Base-by-base conservation (phyloP, 495 filamentous ascomycete genomes). In the Aspergillus panamensis region DNA sequence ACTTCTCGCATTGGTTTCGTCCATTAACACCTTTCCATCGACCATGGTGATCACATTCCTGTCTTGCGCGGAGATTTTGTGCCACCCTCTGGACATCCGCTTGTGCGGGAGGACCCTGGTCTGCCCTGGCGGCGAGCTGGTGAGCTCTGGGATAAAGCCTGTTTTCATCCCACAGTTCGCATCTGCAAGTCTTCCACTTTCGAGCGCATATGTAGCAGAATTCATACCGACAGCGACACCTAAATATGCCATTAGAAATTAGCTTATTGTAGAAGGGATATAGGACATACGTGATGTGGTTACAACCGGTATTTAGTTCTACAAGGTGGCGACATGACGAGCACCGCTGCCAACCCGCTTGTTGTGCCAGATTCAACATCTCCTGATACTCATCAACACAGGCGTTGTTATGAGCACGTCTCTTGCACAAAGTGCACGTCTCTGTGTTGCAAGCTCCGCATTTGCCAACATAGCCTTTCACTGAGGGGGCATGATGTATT, bases 101-200 rank as follows among this genome's bases (percentile, higher is more conserved):
- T 8, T 45, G 30, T 30, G 53, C 30, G 21, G 49, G 44, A 13
- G 49, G 57, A 8, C 47, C 49, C 19, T 45, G 14, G 35, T 13
- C 29, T 31, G 55, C 44, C 14, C 53, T 39, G 17, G 39, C 49
- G 17, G 43, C 52, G 56, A 61, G 40, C 12, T 58, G 32, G 9
- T 55, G 19, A 37, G 68, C 73, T 39, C 70, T 63, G 8, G 53
- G 58, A 10, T 65, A 48, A 4, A 78, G 66, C 25, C 59, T 66
- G 7, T 58, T 29, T 49, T 77, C 75, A 14, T 75, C 51, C 71
- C 74, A 81, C 14, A 70, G 57, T 6, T 16, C 61, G 49, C 82
- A 85, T 3, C 8, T 0, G 57, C 82, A 87, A 0, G 59, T 75
- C 55, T 78, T 78, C 82, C 83, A 87, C 29, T 44, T 43, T 0